Evolutionary conservation across 805 yeast species (phyloP).

Genomic region (Metschnikowia peoriensis): DNA sequence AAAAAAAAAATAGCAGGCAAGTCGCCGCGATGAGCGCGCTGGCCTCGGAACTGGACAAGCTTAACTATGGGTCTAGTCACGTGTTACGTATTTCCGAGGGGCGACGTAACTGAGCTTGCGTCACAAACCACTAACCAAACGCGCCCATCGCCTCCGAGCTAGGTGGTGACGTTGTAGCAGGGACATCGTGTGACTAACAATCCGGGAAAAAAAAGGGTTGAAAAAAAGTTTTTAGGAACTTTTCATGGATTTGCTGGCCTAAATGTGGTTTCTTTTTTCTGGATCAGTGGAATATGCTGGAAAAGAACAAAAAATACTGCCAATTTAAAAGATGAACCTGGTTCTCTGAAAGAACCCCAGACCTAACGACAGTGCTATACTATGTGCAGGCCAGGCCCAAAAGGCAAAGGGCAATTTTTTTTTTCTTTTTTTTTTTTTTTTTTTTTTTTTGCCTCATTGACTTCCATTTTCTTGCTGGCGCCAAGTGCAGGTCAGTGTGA

Average conservation of each 20-base stretch:
- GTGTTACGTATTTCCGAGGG: slow-evolving; percentile 10
- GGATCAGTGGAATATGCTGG: too few species aligned
- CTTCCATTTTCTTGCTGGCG: neutral
- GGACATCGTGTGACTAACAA: slow-evolving; percentile 5
- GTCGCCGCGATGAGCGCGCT: slow-evolving; percentile 2
- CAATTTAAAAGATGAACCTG: neutral
- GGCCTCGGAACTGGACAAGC: slow-evolving; percentile 4
- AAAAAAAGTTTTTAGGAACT: neutral
- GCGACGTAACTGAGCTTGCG: slow-evolving; percentile 17
- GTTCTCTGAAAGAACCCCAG: neutral
- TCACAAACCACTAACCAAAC: slow-evolving; percentile 1
- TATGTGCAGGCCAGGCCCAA: neutral
- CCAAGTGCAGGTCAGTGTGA: neutral
- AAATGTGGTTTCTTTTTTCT: too few species aligned
- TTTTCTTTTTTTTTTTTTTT: too few species aligned
- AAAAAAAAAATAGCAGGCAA: neutral
- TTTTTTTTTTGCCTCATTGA: too few species aligned
- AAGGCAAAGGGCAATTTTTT: neutral
- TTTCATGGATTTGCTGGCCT: too few species aligned
- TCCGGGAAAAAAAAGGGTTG: neutral
- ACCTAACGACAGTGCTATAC: neutral
- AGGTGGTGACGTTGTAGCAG: slow-evolving; percentile 1
- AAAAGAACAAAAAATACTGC: too few species aligned
- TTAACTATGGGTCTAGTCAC: neutral
- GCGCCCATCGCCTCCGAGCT: neutral